Percentiles rank a stretch among this genome's conserved stretches.
These are phyloP conservation scores for Diaporthe helianthi DNA, from an alignment of 2,329 filamentous ascomycete species.

Conservation along the genomic window DNA sequence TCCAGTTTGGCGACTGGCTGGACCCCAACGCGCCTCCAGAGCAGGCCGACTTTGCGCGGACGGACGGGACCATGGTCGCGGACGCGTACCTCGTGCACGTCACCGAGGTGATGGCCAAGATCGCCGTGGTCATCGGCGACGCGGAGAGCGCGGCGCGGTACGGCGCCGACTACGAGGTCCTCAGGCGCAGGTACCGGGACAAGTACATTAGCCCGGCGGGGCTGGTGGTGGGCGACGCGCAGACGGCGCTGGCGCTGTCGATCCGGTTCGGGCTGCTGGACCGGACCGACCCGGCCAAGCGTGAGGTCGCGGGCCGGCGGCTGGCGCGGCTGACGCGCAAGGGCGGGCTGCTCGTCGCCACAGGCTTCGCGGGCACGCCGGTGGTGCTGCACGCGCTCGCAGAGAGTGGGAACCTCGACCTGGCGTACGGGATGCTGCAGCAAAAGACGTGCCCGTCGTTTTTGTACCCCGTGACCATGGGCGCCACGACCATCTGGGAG, in stretches of 20 bases:
- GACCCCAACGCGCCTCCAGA: conserved; percentile 48
- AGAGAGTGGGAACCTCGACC: conserved; percentile 40
- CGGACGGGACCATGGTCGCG: conserved; percentile 45
- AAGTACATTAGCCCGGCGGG: conserved; percentile 39
- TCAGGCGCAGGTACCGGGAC: conserved; percentile 40
- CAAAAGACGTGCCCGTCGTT: conserved; percentile 49
- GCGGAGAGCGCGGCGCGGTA: conserved; percentile 37
- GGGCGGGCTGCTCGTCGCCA: conserved; percentile 24
- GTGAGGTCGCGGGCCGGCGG: conserved; percentile 27
- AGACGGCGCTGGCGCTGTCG: conserved; percentile 41
- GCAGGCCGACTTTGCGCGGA: conserved; percentile 43
- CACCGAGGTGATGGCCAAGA: conserved; percentile 41
- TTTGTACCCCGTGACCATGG: conserved; percentile 49
- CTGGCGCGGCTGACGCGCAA: conserved; percentile 33
- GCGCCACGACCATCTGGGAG: conserved; percentile 51
- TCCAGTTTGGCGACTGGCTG: conserved; percentile 51
- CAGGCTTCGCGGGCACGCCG: conserved; percentile 35
- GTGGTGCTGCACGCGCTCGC: conserved; percentile 33
- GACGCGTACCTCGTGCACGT: conserved; percentile 48
- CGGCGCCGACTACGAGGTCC: conserved; percentile 32
- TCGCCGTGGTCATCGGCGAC: conserved; percentile 39
- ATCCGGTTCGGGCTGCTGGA: conserved; percentile 39
- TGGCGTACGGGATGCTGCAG: conserved; percentile 56
- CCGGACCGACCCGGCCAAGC: background rate
- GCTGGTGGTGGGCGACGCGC: conserved; percentile 39